Percentiles rank a stretch among this genome's conserved stretches.
Evolutionary conservation across 192 early-diverging fungal genomes (phyloP).

Genomic region (Rhizophagus sp.): DNA sequence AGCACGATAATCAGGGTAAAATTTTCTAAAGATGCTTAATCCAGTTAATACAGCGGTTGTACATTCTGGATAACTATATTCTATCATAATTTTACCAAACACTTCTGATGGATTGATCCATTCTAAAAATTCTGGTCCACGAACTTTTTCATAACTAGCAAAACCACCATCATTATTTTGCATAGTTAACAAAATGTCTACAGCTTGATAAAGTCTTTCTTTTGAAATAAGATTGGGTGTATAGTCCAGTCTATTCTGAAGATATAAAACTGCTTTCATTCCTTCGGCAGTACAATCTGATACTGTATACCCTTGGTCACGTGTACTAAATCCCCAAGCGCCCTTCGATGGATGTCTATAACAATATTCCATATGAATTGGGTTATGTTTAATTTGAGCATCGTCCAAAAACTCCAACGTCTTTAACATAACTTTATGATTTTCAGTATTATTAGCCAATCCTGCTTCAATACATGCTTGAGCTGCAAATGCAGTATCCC

Average conservation of each 20-base stretch:
- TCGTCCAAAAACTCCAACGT: slow-evolving; percentile 85
- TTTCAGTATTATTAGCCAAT: slow-evolving; percentile 69
- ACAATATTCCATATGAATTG: slow-evolving; percentile 62
- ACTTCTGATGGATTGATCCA: slow-evolving; percentile 94
- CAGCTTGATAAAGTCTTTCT: slow-evolving; percentile 79
- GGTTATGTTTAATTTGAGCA: slow-evolving; percentile 78
- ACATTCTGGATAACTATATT: slow-evolving; percentile 97
- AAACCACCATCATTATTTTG: slow-evolving; percentile 93
- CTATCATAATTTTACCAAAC: slow-evolving; percentile 97
- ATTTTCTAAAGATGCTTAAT: slow-evolving; percentile 72
- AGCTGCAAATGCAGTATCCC: slow-evolving; percentile 89
- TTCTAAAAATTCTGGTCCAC: slow-evolving; percentile 82
- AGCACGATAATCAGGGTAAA: slow-evolving; percentile 78
- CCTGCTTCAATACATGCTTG: slow-evolving; percentile 82
- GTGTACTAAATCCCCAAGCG: slow-evolving; percentile 96
- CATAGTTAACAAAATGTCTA: slow-evolving; percentile 90
- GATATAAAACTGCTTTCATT: slow-evolving; percentile 74
- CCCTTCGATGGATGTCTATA: slow-evolving; percentile 87
- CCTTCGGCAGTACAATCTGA: slow-evolving; percentile 95
- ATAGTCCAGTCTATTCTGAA: slow-evolving; percentile 66
- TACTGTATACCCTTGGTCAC: slow-evolving; percentile 93
- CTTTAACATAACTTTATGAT: slow-evolving; percentile 64
- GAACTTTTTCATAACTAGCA: slow-evolving; percentile 86
- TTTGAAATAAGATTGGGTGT: slow-evolving; percentile 60
- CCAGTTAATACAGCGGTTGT: slow-evolving; percentile 91